Conservation (phyloP, 2,329 filamentous ascomycete species). For the Daldinia sp. region DNA sequence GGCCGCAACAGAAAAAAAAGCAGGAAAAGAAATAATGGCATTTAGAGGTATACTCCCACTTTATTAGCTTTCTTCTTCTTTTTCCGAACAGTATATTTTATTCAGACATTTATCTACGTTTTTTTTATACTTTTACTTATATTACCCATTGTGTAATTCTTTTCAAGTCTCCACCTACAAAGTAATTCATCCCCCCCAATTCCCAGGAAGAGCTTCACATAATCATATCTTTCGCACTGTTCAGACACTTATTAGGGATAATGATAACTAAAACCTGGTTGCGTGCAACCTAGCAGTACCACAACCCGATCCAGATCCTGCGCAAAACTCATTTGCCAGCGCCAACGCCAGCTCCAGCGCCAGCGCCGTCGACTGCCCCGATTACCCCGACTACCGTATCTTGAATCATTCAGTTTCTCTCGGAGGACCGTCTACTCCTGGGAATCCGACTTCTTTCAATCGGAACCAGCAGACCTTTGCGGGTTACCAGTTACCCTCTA, state of each 20-base stretch:
- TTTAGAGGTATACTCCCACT: constrained; percentile 27
- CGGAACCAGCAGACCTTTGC: neutral
- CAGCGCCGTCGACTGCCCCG: constrained; percentile 12
- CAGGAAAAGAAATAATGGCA: constrained; percentile 20
- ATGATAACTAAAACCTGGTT: constrained; percentile 16
- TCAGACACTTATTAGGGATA: neutral
- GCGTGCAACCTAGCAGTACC: constrained; percentile 24
- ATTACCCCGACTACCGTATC: constrained; percentile 11
- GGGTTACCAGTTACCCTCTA: constrained; percentile 17
- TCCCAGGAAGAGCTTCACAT: neutral
- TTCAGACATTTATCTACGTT: neutral
- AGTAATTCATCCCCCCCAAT: neutral
- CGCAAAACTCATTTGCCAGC: constrained; percentile 10
- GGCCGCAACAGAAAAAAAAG: neutral
- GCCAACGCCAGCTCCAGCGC: constrained; percentile 12
- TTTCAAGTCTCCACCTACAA: neutral
- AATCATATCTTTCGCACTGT: constrained; percentile 4
- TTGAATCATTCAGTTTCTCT: constrained; percentile 3
- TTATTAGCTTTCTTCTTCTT: constrained; percentile 7
- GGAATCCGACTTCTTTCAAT: neutral
- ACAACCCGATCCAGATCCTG: constrained; percentile 18
- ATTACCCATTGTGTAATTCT: too few relatives aligned
- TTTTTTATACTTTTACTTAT: neutral
- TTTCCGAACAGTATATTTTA: neutral
- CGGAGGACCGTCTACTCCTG: neutral